phyloP scores from a whole-genome alignment of 106 monocot genomes.

The Posidonia australis region DNA sequence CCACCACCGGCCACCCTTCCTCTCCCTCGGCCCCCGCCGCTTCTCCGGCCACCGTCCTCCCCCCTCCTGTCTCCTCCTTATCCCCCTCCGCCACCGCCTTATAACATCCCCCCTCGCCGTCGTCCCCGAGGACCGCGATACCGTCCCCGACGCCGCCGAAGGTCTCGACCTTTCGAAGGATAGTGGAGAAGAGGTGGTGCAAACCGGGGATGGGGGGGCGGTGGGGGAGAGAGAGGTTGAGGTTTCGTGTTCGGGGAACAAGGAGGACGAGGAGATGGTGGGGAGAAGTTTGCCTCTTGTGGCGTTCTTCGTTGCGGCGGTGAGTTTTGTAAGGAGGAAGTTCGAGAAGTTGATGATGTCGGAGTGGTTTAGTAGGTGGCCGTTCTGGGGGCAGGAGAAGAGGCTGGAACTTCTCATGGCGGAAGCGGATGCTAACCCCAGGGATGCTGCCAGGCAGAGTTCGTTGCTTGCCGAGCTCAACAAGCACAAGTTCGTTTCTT shows the following conservation, averaged over 20 bases:
- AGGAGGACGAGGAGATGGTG: not conserved
- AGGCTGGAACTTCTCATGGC: constrained; percentile 61
- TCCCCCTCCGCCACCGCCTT: constrained; percentile 9
- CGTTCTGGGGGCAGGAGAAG: constrained; percentile 64
- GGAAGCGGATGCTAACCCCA: constrained; percentile 80
- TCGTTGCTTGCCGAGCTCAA: constrained; percentile 80
- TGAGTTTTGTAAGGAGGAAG: constrained; percentile 31
- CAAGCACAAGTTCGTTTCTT: constrained; percentile 56
- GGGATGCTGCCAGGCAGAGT: constrained; percentile 60
- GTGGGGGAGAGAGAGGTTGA: not conserved
- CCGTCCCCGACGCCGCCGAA: not conserved
- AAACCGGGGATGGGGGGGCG: not conserved
- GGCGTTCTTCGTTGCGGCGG: constrained; percentile 31
- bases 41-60: not conserved
- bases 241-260: constrained; percentile 1
- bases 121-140: not conserved
- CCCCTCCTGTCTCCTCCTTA: constrained; percentile 11
- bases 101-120: constrained; percentile 2
- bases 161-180: not conserved
- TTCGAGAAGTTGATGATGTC: constrained; percentile 30
- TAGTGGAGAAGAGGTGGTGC: not conserved
- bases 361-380: constrained; percentile 69
- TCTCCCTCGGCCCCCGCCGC: constrained; percentile 15
- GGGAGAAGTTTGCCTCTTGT: not conserved
- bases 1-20: constrained; percentile 10